Evolutionary conservation across 2,329 filamentous ascomycete genomes (phyloP).

Genomic region (Hypoxylon sp.): DNA sequence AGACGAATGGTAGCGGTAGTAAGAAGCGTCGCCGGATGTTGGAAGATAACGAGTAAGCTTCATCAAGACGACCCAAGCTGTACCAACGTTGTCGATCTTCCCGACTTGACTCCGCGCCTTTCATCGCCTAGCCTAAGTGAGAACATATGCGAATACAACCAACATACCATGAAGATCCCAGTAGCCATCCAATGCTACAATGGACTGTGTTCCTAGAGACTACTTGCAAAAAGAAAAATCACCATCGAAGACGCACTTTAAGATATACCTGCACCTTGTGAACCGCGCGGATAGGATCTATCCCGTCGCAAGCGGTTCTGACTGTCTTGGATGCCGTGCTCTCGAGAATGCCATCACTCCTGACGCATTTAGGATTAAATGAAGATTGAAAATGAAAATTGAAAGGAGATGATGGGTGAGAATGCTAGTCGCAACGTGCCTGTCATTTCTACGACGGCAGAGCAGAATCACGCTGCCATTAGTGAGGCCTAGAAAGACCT

Average conservation of each 20-base stretch:
- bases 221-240: no score
- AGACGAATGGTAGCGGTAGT: neutral
- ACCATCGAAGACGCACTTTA: neutral
- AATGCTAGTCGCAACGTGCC: neutral
- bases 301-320: neutral
- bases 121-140: neutral
- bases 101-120: neutral
- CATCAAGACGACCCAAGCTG: neutral
- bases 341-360: no score
- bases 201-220: neutral
- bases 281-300: neutral
- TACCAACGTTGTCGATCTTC: neutral
- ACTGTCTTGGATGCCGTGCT: neutral
- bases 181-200: neutral
- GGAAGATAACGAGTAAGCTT: conserved; percentile 29
- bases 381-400: neutral
- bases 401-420: neutral
- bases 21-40: conserved; percentile 40
- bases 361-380: no score
- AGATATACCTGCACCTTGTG: neutral
- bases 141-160: no score
- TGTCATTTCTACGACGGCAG: no score
- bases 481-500: no score
- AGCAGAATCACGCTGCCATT: no score
- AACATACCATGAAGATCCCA: neutral